Evolutionary conservation across 371 early-diverging fungal species (phyloP), one percentile per base, ranked within the genome.

Genomic region (Blakeslea trispora): DNA sequence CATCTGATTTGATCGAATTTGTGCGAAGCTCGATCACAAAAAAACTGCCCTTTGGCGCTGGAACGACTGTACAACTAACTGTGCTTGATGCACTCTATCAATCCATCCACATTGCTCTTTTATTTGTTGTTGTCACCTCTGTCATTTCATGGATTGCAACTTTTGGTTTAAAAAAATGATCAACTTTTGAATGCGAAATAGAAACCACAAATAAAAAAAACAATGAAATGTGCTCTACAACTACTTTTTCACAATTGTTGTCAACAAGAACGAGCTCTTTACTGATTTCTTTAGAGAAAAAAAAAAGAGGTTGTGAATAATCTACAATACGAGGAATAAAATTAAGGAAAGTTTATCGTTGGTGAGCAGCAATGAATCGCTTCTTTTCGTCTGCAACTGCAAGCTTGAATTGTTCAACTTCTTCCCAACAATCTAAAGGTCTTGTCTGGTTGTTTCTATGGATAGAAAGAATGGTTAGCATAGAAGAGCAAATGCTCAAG

Each of bases 341-440:
- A 24, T 24, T 41, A 7, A 28, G 28, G 7, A 28, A 28, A 28
- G 43, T 45, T 61, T 54, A 61, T 45, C 55, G 52, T 69, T 77
- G 74, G 51, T 74, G 72, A 32, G 74, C 56, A 50, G 77, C 74
- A 23, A 76, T 67, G 50, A 78, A 78, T 23, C 65, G 79, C 71
- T 72, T 81, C 57, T 83, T 83, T 45, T 83, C 84, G 39, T 72
- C 62, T 57, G 71, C 72, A 18, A 79, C 81, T 6, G 77, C 71
- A 18, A 59, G 62, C 61, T 86, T 88, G 71, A 88, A 76, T 50
- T 72, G 67, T 55, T 86, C 82, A 13, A 88, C 86, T 68, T 88
- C 82, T 49, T 74, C 71, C 86, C 86, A 88, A 74, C 87, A 88
- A 59, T 88, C 85, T 48, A 88, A 60, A 40, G 85, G 70, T 42